These are phyloP conservation scores for Hypoxylon crocopeplum DNA, from an alignment of 495 filamentous ascomycete genomes.

Conservation along the genomic window DNA sequence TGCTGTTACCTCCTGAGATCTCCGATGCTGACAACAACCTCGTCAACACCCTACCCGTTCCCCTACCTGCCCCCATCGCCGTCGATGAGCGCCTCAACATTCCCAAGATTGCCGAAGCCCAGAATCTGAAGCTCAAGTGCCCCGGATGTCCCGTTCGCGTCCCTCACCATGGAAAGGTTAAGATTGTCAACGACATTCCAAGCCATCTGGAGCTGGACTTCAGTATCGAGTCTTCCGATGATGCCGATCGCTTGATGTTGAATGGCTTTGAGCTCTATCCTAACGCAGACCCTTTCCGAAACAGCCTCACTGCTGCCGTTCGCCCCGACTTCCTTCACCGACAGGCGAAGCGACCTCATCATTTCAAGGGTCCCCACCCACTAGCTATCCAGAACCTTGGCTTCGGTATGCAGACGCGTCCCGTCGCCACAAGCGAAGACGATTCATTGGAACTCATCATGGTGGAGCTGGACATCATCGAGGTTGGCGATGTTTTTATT, in stretches of 20 bases:
- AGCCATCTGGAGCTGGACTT: slow-evolving; percentile 53
- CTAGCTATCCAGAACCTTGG: slow-evolving; percentile 44
- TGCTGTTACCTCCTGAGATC: slow-evolving; percentile 40
- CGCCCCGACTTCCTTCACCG: slow-evolving; percentile 20
- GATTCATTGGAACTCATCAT: slow-evolving; percentile 48
- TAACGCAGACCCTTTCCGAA: slow-evolving; percentile 39
- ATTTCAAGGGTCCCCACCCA: slow-evolving; percentile 18
- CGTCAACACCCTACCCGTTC: slow-evolving; percentile 39
- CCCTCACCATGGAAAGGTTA: slow-evolving; percentile 29
- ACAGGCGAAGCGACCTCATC: slow-evolving; percentile 24
- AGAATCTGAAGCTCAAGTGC: slow-evolving; percentile 48
- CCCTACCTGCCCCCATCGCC: slow-evolving; percentile 27
- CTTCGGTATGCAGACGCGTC: slow-evolving; percentile 43
- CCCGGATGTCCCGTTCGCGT: slow-evolving; percentile 50
- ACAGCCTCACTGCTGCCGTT: slow-evolving; percentile 38
- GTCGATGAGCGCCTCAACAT: slow-evolving; percentile 2
- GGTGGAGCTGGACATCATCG: slow-evolving; percentile 57
- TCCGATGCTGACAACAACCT: slow-evolving; percentile 30
- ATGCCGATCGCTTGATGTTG: slow-evolving; percentile 47
- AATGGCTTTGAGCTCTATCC: slow-evolving; percentile 56
- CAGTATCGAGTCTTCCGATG: slow-evolving; percentile 40
- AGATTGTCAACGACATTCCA: slow-evolving; percentile 37
- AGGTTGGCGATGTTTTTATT: slow-evolving; percentile 54
- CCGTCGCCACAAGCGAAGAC: slow-evolving; percentile 37
- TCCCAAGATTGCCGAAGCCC: slow-evolving; percentile 15